phyloP scores from a whole-genome alignment of 2,329 filamentous ascomycete species.

The Cercospora sojina region DNA sequence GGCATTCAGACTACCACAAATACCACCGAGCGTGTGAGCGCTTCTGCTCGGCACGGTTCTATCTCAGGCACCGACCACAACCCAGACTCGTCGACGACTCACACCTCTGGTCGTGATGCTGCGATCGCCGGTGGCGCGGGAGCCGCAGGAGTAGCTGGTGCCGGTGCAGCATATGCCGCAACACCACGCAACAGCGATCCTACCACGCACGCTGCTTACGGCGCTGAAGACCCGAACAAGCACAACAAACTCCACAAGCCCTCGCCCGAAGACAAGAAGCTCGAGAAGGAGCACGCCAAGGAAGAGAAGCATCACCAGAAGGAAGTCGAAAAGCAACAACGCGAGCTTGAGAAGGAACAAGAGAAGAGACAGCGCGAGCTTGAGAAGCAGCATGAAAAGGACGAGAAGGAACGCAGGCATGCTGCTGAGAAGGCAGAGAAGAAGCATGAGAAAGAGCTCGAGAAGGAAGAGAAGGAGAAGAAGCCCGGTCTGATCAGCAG shows the following conservation, averaged over 20 bases:
- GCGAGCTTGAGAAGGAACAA: conserved; percentile 30
- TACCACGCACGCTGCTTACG: conserved; percentile 18
- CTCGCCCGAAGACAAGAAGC: conserved; percentile 22
- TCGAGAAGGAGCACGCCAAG: conserved; percentile 27
- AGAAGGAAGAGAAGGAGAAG: conserved; percentile 38
- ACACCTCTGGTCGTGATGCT: conserved; percentile 37
- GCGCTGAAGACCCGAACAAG: conserved; percentile 23
- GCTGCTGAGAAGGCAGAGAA: conserved; percentile 31
- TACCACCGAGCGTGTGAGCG: not conserved
- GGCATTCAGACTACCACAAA: not conserved
- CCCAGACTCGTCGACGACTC: not conserved
- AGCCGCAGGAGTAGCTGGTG: conserved; percentile 35
- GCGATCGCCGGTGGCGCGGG: conserved; percentile 34
- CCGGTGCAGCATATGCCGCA: conserved; percentile 24
- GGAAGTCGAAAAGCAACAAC: conserved; percentile 10
- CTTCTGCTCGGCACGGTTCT: conserved; percentile 32
- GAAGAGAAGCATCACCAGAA: conserved; percentile 21
- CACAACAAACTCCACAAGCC: conserved; percentile 23
- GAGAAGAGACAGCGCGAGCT: conserved; percentile 18
- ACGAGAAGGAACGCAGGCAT: conserved; percentile 17
- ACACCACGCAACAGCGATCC: conserved; percentile 8
- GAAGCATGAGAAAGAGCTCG: conserved; percentile 29
- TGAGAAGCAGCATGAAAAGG: conserved; percentile 30
- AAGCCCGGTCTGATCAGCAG: conserved; percentile 33
- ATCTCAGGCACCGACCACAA: conserved; percentile 1